phyloP scores from a whole-genome alignment of 257 asterid genomes.

The Ballota nigra region DNA sequence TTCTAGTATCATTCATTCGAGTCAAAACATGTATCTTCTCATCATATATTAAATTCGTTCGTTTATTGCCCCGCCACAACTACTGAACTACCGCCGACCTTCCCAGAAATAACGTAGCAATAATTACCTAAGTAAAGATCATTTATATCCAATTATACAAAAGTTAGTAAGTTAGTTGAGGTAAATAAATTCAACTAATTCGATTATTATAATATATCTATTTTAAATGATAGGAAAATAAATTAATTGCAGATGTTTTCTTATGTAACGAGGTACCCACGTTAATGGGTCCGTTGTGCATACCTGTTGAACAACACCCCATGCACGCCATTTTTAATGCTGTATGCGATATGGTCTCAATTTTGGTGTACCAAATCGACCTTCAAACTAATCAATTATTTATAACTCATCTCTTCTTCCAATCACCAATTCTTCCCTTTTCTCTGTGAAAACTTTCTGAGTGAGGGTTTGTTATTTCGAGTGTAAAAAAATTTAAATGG shows the following conservation, averaged over 20 bases:
- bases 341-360: conserved; percentile 5
- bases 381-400: conserved; percentile 3
- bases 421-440: not conserved
- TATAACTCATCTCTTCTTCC: conserved; percentile 17
- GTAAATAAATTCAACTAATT: too few species aligned
- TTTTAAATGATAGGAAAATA: not conserved
- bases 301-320: conserved; percentile 27
- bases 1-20: not conserved
- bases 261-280: not conserved
- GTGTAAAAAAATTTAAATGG: conserved; percentile 10
- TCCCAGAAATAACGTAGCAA: not conserved
- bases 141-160: not conserved
- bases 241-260: not conserved
- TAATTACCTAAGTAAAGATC: not conserved
- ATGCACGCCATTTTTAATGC: conserved; percentile 39
- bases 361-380: conserved; percentile 23
- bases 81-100: not conserved
- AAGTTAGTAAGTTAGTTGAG: not conserved
- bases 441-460: not conserved
- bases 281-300: conserved; percentile 29
- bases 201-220: too few species aligned
- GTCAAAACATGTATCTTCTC: not conserved
- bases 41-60: not conserved
- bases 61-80: not conserved
- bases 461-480: not conserved